Evolutionary conservation across 2,329 filamentous ascomycete genomes (phyloP), one percentile per base, ranked within the genome.

Genomic region (Ophiostoma montium): DNA sequence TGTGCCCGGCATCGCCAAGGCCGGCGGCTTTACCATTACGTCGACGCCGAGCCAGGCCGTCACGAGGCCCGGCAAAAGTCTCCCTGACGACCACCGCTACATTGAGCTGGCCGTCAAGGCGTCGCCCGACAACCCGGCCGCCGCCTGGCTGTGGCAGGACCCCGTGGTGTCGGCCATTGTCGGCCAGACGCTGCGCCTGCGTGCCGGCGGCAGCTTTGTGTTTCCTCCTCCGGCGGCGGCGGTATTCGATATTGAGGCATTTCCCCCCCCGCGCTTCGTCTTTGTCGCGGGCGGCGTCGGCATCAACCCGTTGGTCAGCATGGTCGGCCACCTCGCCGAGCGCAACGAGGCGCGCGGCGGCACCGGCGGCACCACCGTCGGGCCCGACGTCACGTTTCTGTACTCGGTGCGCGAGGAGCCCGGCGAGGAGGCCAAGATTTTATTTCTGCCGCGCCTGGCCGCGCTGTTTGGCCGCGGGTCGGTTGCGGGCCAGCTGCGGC

Each of bases 11-110:
- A 66, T 86, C 41, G 58, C 72, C 39, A 79, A 82, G 61, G 80
- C 86, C 3, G 88, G 88, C 32, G 88, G 88, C 51, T 95, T 94
- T 69, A 94, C 87, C 38, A 84, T 94, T 55, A 90, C 86, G 7
- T 92, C 85, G 1, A 68, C 82, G 0, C 86, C 86, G 0, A 73
- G 71, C 38, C 66, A 71, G 49, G 72, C 76, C 3, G 18, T 5
- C n/a, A 31, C 21, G 10, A 19, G 5, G 13, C 15, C 16, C 6
- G 19, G 8, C 9, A 16, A 2, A 30, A 27, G 16, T 5, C 7
- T n/a, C n/a, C n/a, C n/a, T n/a, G n/a, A 31, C 7, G 10, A n/a
- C 19, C 4, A 11, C 50, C 9, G 47, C 47, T 85, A 82, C 62
- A 65, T 94, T 43, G 87, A 94, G 62, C 74, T 94, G 6, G 87